Percentiles rank a stretch among this genome's conserved stretches.
Conservation (phyloP, 768 basidiomycete species). For the Daedaleopsis sinensis region DNA sequence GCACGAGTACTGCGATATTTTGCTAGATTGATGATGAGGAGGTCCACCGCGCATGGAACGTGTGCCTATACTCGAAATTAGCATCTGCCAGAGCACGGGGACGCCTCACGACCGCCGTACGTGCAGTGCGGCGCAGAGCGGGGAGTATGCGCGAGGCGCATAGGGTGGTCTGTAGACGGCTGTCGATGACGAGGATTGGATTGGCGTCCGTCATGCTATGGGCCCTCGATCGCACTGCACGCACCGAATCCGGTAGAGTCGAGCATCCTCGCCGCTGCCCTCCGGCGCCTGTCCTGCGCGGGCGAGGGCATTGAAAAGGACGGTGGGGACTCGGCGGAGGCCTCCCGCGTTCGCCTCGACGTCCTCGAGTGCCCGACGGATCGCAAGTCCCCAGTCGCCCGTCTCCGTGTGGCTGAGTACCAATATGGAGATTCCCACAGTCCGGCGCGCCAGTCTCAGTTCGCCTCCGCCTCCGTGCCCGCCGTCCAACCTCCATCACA, state of each 20-base stretch:
- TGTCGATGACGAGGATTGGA: slow-evolving; percentile 7
- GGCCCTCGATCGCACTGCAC: slow-evolving; percentile 5
- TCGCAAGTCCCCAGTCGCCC: background rate
- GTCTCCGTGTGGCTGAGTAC: background rate
- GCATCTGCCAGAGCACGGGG: background rate
- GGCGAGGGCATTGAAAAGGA: slow-evolving; percentile 10
- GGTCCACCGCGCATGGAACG: background rate
- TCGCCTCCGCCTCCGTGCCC: slow-evolving; percentile 5
- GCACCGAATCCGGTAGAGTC: background rate
- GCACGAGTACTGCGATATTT: no score
- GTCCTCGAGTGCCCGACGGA: no score
- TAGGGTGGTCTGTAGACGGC: background rate
- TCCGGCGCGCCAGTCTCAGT: background rate
- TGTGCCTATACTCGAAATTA: background rate
- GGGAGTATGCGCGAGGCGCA: background rate
- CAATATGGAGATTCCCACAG: slow-evolving; percentile 19
- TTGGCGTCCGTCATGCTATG: slow-evolving; percentile 3
- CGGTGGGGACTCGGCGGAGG: background rate
- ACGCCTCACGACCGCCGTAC: background rate
- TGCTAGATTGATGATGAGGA: no score
- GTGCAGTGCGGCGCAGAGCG: background rate
- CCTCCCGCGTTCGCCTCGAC: background rate
- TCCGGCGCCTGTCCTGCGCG: background rate
- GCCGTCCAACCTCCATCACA: background rate
- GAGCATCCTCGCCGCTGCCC: slow-evolving; percentile 3